phyloP scores from a whole-genome alignment of 2,329 filamentous ascomycete species.

The Xylariaceae sp. region DNA sequence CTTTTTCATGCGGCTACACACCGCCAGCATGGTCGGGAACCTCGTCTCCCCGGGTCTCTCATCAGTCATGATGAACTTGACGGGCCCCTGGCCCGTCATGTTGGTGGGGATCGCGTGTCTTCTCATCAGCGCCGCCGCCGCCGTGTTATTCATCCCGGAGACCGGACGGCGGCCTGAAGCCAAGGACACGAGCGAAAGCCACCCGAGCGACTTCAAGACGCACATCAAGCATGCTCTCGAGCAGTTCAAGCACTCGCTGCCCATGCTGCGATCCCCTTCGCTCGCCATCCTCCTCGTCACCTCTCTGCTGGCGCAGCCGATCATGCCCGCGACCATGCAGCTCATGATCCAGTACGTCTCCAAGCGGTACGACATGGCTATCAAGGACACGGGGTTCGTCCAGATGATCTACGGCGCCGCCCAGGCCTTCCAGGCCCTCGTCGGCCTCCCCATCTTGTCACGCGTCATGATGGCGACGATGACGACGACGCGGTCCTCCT shows the following conservation, averaged over 20 bases:
- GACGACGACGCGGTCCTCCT: no score
- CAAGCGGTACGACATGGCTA: constrained; percentile 27
- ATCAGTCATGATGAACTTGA: constrained; percentile 31
- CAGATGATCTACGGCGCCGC: constrained; percentile 28
- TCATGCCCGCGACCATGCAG: constrained; percentile 21
- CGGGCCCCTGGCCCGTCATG: constrained; percentile 30
- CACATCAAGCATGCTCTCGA: constrained; percentile 8
- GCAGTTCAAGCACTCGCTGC: constrained; percentile 20
- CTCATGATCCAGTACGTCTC: constrained; percentile 30
- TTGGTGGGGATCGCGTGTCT: constrained; percentile 25
- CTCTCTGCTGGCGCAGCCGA: constrained; percentile 17
- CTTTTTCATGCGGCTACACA: constrained; percentile 31
- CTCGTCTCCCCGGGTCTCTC: constrained; percentile 34
- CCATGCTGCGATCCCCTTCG: constrained; percentile 19
- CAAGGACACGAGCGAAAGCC: background rate
- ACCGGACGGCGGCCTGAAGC: constrained; percentile 11
- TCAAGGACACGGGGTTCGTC: constrained; percentile 29
- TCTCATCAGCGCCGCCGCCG: constrained; percentile 11
- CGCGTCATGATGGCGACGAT: constrained; percentile 18
- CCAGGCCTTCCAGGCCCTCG: constrained; percentile 22
- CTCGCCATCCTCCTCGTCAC: constrained; percentile 21
- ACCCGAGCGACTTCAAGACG: constrained; percentile 5
- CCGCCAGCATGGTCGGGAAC: constrained; percentile 30
- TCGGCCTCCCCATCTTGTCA: constrained; percentile 25
- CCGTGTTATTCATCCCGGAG: constrained; percentile 26